Conservation (phyloP, 2,329 filamentous ascomycete genomes). For the Aspergillus puulaauensis region DNA sequence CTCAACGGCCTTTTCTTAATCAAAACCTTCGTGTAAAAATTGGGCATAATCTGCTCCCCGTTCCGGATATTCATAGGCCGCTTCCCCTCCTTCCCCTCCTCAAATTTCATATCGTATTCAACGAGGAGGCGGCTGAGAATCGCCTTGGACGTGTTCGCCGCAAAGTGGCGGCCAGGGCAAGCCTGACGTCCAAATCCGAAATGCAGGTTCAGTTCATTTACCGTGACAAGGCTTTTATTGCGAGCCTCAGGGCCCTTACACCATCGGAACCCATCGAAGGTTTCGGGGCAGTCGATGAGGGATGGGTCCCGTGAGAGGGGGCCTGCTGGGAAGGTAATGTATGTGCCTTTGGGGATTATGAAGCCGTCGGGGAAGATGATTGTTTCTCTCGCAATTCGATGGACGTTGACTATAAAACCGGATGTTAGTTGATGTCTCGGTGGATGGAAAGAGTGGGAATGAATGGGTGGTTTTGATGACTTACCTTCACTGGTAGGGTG, state of each 20-base stretch:
- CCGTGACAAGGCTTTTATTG: constrained; percentile 20
- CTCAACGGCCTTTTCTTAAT: constrained; percentile 20
- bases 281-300: constrained; percentile 19
- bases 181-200: constrained; percentile 28
- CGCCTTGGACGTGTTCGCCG: constrained; percentile 23
- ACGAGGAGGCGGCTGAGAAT: constrained; percentile 28
- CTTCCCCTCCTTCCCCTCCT: constrained; percentile 12
- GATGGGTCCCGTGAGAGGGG: constrained; percentile 27
- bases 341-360: constrained; percentile 21
- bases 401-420: constrained; percentile 24
- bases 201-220: constrained; percentile 23
- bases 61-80: constrained; percentile 23
- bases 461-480: not conserved
- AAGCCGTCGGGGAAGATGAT: constrained; percentile 27
- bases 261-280: constrained; percentile 32
- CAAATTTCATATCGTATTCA: constrained; percentile 32
- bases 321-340: constrained; percentile 30
- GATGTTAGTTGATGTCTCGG: not conserved
- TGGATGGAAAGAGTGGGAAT: too few species aligned
- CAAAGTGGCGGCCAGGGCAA: constrained; percentile 28
- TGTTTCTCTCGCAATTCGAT: constrained; percentile 26
- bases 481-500: constrained; percentile 29
- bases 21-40: constrained; percentile 19
- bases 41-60: constrained; percentile 32
- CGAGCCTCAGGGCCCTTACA: constrained; percentile 17